Evolutionary conservation across 129 eudicot genomes (phyloP).

Genomic region (Sambucus nigra): DNA sequence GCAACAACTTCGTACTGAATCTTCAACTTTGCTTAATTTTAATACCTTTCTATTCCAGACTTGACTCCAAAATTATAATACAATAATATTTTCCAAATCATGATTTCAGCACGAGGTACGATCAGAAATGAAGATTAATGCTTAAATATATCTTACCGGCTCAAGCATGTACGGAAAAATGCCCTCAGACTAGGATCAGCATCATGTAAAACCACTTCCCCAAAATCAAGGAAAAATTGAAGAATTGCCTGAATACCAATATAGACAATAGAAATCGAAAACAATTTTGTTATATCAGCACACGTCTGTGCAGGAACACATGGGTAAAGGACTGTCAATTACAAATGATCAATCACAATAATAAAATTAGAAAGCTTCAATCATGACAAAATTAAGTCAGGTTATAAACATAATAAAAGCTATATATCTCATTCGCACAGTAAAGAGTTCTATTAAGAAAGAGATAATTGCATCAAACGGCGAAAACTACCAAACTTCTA

Average conservation of each 20-base stretch:
- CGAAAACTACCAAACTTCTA: too few relatives aligned
- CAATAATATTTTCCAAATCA: not conserved
- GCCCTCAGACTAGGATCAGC: constrained; percentile 84
- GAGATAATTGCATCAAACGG: too few relatives aligned
- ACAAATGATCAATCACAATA: not conserved
- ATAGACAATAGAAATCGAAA: not conserved
- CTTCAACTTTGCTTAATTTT: too few relatives aligned
- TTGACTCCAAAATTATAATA: too few relatives aligned
- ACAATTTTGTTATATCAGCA: not conserved
- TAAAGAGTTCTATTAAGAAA: not conserved
- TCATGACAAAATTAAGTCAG: too few relatives aligned
- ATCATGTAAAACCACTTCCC: constrained; percentile 78
- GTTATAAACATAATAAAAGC: too few relatives aligned
- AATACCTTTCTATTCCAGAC: too few relatives aligned
- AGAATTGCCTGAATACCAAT: constrained; percentile 59
- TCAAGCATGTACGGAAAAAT: constrained; percentile 82
- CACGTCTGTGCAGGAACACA: not conserved
- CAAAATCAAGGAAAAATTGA: constrained; percentile 82
- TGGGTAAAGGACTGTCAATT: not conserved
- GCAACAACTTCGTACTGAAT: too few relatives aligned
- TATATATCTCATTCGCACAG: not conserved
- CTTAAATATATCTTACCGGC: constrained; percentile 50
- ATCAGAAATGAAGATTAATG: not conserved
- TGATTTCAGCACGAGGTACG: not conserved
- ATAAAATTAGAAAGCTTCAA: too few relatives aligned